These are phyloP conservation scores for Xylaria palmicola DNA, from an alignment of 495 filamentous ascomycete species.

Conservation along the genomic window DNA sequence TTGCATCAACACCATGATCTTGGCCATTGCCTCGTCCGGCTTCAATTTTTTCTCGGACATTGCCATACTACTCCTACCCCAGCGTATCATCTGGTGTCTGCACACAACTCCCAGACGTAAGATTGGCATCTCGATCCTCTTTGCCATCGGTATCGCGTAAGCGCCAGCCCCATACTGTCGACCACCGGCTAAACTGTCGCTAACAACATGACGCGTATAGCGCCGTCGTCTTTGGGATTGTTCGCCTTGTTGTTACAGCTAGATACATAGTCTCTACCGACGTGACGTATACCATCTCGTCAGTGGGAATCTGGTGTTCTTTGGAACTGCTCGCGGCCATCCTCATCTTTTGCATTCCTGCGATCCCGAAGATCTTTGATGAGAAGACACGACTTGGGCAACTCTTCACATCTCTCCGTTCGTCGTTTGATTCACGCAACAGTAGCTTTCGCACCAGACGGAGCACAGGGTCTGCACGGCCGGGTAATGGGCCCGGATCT, in stretches of 20 bases:
- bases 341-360: slow-evolving; percentile 3
- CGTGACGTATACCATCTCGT: neutral
- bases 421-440: too few relatives aligned
- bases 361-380: neutral
- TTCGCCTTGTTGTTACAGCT: neutral
- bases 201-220: neutral
- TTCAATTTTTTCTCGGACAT: slow-evolving; percentile 3
- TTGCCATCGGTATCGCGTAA: slow-evolving; percentile 1
- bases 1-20: neutral
- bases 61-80: neutral
- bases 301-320: neutral
- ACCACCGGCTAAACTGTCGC: neutral
- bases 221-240: neutral
- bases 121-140: neutral
- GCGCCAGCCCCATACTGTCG: too few relatives aligned
- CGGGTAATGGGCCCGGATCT: too few relatives aligned
- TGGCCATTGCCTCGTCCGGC: neutral
- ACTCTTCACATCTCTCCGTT: neutral
- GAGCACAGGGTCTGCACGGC: too few relatives aligned
- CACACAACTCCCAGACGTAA: neutral
- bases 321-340: neutral
- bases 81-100: slow-evolving; percentile 4
- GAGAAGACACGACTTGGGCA: too few relatives aligned
- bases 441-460: too few relatives aligned
- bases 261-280: neutral